Percentiles rank a stretch among this genome's conserved stretches.
Evolutionary conservation across 1,284 basidiomycete species (phyloP).

Genomic region (Trichosporon sp.): DNA sequence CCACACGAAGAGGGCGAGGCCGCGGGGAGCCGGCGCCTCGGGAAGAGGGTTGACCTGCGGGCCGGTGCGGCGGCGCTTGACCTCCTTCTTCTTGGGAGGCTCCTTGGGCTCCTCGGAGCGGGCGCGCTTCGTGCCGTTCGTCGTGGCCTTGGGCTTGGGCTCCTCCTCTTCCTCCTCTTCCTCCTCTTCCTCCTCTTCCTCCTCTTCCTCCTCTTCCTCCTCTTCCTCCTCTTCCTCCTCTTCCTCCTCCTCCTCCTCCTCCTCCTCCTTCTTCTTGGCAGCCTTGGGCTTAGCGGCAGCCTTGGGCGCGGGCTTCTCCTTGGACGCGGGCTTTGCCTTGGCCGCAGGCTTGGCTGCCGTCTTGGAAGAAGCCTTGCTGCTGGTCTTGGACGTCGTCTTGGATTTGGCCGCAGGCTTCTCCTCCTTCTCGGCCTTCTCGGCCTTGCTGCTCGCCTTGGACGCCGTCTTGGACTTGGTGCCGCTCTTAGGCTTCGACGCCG

Average conservation of each 20-base stretch:
- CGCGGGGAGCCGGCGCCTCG: slow-evolving; percentile 23
- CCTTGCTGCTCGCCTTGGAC: slow-evolving; percentile 20
- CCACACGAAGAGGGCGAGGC: slow-evolving; percentile 69
- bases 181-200: neutral
- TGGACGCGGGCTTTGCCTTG: slow-evolving; percentile 23
- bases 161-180: slow-evolving; percentile 15
- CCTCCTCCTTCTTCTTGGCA: slow-evolving; percentile 11
- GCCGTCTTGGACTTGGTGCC: slow-evolving; percentile 24
- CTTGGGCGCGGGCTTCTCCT: slow-evolving; percentile 33
- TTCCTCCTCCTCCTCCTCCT: too few relatives aligned
- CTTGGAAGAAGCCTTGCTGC: slow-evolving; percentile 18
- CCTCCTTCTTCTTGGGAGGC: slow-evolving; percentile 13
- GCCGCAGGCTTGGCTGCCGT: slow-evolving; percentile 27
- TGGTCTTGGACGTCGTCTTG: slow-evolving; percentile 10
- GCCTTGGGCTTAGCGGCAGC: slow-evolving; percentile 24
- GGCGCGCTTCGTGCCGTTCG: slow-evolving; percentile 10
- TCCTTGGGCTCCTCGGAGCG: neutral
- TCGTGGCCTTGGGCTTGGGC: neutral
- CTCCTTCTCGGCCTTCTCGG: slow-evolving; percentile 14
- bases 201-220: too few relatives aligned
- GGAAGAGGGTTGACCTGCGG: slow-evolving; percentile 41
- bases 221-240: too few relatives aligned
- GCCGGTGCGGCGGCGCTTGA: slow-evolving; percentile 30
- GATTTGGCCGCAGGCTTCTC: slow-evolving; percentile 32
- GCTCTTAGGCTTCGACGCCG: slow-evolving; percentile 22